Evolutionary conservation across 1,284 basidiomycete genomes (phyloP).

Genomic region (Pisolithus thermaeus): DNA sequence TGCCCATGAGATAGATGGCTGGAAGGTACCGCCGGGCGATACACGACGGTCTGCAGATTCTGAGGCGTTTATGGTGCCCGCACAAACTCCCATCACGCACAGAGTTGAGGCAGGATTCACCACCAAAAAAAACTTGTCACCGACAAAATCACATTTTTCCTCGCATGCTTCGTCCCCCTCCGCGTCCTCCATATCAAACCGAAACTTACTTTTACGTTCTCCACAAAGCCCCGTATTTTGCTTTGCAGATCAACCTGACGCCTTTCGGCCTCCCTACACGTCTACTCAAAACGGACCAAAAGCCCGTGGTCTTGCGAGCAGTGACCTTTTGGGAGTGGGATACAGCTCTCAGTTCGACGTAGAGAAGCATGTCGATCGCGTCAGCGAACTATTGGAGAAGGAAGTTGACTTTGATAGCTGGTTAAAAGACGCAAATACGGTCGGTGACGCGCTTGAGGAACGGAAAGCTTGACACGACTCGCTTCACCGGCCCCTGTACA

Average conservation of each 20-base stretch:
- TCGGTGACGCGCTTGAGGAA: slow-evolving; percentile 6
- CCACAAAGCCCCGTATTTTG: slow-evolving; percentile 36
- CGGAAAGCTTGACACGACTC: too few relatives aligned
- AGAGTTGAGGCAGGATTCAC: background rate
- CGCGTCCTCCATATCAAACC: slow-evolving; percentile 23
- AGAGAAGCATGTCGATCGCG: slow-evolving; percentile 35
- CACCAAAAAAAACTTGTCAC: slow-evolving; percentile 20
- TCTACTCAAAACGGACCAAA: slow-evolving; percentile 33
- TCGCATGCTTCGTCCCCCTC: slow-evolving; percentile 36
- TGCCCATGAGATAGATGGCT: background rate
- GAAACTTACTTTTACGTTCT: slow-evolving; percentile 28
- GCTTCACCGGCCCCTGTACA: too few relatives aligned
- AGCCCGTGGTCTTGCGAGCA: slow-evolving; percentile 16
- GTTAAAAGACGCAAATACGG: slow-evolving; percentile 31
- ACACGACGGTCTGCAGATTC: background rate
- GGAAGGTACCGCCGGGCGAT: background rate
- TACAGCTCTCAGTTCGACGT: slow-evolving; percentile 46
- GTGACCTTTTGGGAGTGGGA: slow-evolving; percentile 28
- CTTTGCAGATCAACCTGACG: slow-evolving; percentile 30
- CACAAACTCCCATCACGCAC: slow-evolving; percentile 3
- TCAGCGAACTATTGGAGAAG: slow-evolving; percentile 37
- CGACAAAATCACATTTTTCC: slow-evolving; percentile 36
- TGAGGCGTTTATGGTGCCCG: slow-evolving; percentile 5
- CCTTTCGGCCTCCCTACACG: slow-evolving; percentile 35
- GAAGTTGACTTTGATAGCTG: slow-evolving; percentile 44